Conservation (phyloP, 2,329 filamentous ascomycete species). For the Graphilbum ipis-grandicollis region DNA sequence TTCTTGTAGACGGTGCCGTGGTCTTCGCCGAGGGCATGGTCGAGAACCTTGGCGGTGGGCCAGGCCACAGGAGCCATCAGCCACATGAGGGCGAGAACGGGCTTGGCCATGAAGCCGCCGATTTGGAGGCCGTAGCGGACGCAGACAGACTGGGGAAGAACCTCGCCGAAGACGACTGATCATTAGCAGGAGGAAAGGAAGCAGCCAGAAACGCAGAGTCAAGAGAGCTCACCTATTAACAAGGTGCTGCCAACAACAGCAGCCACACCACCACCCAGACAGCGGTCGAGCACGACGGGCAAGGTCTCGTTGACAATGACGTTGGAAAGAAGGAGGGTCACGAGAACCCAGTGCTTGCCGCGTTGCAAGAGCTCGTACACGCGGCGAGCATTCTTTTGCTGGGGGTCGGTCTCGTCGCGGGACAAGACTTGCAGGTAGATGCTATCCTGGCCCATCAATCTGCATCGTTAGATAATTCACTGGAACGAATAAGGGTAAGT, state of each 20-base stretch:
- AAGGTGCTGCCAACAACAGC: slow-evolving; percentile 87
- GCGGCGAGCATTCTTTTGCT: slow-evolving; percentile 67
- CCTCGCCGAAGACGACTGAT: slow-evolving; percentile 90
- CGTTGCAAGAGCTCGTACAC: slow-evolving; percentile 66
- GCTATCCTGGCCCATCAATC: slow-evolving; percentile 62
- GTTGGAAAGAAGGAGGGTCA: slow-evolving; percentile 84
- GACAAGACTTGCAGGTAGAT: slow-evolving; percentile 94
- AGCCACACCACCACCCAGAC: slow-evolving; percentile 83
- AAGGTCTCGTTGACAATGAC: slow-evolving; percentile 96
- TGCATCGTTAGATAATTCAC: no score
- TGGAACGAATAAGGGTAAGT: no score
- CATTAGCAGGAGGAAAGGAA: slow-evolving; percentile 5
- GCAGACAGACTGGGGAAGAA: slow-evolving; percentile 89
- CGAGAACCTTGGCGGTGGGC: slow-evolving; percentile 89
- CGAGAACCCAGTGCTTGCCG: slow-evolving; percentile 96
- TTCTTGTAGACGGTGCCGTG: slow-evolving; percentile 98
- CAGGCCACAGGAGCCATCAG: slow-evolving; percentile 77
- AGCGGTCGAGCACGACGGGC: slow-evolving; percentile 86
- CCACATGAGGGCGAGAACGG: slow-evolving; percentile 82
- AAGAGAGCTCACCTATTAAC: slow-evolving; percentile 55
- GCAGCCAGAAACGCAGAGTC: background rate
- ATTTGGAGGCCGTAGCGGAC: slow-evolving; percentile 92
- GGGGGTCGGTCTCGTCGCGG: slow-evolving; percentile 66
- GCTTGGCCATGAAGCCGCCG: slow-evolving; percentile 81
- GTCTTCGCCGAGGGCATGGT: slow-evolving; percentile 82